Conservation (phyloP, 768 basidiomycete species). For the Boletellus sp. region DNA sequence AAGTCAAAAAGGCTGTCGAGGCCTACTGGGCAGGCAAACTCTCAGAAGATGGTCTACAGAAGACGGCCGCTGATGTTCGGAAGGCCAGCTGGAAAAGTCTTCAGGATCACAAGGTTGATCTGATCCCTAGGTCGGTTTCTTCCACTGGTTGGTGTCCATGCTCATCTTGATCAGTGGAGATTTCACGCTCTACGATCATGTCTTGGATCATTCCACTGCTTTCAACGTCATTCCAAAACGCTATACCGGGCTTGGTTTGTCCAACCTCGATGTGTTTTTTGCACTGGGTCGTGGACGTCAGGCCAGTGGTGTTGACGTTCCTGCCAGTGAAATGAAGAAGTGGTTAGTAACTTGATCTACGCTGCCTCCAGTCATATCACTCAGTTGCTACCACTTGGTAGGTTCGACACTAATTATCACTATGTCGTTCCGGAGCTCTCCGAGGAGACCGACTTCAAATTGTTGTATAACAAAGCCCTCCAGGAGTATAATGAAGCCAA, state of each 20-base stretch:
- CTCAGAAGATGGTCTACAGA: constrained; percentile 82
- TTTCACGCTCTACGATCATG: constrained; percentile 98
- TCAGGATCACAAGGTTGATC: constrained; percentile 82
- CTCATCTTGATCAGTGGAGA: constrained; percentile 68
- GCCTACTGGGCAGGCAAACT: constrained; percentile 96
- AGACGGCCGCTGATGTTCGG: constrained; percentile 82
- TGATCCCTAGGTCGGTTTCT: constrained; percentile 76
- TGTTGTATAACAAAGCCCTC: constrained; percentile 93
- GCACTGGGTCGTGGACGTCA: constrained; percentile 99
- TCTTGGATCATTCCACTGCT: constrained; percentile 92
- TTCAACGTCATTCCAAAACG: constrained; percentile 98
- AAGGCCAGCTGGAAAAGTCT: constrained; percentile 85
- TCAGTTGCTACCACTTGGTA: constrained; percentile 28
- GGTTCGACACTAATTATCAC: constrained; percentile 99
- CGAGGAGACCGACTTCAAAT: constrained; percentile 86
- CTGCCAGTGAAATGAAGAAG: constrained; percentile 99
- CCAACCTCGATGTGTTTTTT: constrained; percentile 92
- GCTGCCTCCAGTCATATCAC: not conserved
- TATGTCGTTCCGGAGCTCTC: constrained; percentile 97
- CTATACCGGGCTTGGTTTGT: constrained; percentile 81
- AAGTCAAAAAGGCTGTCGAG: constrained; percentile 97
- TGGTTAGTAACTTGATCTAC: constrained; percentile 56
- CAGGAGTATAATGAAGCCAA: constrained; percentile 95
- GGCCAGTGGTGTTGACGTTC: constrained; percentile 90
- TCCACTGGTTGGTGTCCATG: not conserved